A percentile compares a stretch with the other conserved stretches of the same genome.
phyloP scores from a whole-genome alignment of 306 rosid genomes.

The Canavalia ensiformis region DNA sequence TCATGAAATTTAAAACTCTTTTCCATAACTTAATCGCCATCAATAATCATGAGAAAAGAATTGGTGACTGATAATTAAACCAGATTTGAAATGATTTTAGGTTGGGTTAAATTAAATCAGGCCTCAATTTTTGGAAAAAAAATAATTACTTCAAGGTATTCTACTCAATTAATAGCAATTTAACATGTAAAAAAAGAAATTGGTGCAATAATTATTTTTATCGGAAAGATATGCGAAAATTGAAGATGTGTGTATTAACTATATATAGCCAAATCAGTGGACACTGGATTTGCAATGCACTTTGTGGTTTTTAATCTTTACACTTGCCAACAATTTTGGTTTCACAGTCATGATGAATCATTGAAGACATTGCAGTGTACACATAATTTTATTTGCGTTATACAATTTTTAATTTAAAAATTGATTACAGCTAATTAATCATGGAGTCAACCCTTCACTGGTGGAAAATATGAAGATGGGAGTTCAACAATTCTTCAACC shows the following conservation, averaged over 20 bases:
- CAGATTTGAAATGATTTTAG: neutral
- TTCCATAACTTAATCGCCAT: neutral
- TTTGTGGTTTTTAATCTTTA: neutral
- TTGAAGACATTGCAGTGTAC: neutral
- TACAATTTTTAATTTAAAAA: neutral
- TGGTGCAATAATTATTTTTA: neutral
- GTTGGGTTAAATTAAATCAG: neutral
- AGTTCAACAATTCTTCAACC: conserved; percentile 42
- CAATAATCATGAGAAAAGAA: too few relatives aligned
- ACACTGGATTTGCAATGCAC: neutral
- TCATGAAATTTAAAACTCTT: neutral
- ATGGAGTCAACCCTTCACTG: conserved; percentile 41
- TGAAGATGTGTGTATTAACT: neutral
- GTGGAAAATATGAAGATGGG: conserved; percentile 42
- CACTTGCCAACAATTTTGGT: neutral
- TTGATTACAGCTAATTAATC: conserved; percentile 40
- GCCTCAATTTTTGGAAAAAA: too few relatives aligned
- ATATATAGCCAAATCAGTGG: neutral
- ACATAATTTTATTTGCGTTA: neutral
- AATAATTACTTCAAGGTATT: too few relatives aligned
- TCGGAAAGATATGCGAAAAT: neutral
- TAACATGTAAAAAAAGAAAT: neutral
- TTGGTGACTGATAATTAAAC: too few relatives aligned
- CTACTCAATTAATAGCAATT: too few relatives aligned
- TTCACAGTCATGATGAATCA: neutral